Evolutionary conservation across 2,329 filamentous ascomycete species (phyloP).

Genomic region (Ophiobolus disseminans): DNA sequence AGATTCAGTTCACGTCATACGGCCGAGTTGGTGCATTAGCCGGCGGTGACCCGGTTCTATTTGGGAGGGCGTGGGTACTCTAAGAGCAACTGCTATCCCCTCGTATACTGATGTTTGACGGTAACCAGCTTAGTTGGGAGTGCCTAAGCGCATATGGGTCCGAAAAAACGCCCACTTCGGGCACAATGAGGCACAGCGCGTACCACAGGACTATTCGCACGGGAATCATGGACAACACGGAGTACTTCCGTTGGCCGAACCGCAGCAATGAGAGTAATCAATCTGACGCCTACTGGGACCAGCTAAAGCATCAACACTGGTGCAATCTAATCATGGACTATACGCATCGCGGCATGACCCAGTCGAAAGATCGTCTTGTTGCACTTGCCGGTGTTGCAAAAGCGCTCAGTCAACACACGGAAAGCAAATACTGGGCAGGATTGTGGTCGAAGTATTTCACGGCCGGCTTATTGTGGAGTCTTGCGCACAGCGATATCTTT

Average conservation of each 20-base stretch:
- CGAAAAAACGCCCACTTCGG: conserved; percentile 19
- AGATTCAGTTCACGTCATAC: conserved; percentile 17
- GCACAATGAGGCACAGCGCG: conserved; percentile 17
- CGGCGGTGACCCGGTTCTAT: conserved; percentile 23
- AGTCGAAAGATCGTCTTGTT: conserved; percentile 21
- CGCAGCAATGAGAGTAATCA: not conserved
- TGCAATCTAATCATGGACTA: conserved; percentile 28
- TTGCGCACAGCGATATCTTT: conserved; percentile 15
- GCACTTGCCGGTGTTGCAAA: conserved; percentile 27
- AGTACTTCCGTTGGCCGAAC: conserved; percentile 18
- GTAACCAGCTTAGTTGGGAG: conserved; percentile 27
- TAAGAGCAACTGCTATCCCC: conserved; percentile 31
- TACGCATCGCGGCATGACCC: conserved; percentile 30
- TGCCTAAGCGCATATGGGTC: conserved; percentile 26
- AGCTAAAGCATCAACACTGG: conserved; percentile 19
- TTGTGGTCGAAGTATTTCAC: conserved; percentile 24
- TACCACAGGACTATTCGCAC: conserved; percentile 17
- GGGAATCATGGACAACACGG: conserved; percentile 15
- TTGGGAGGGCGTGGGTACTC: conserved; percentile 31
- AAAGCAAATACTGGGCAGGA: conserved; percentile 21
- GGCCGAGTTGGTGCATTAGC: conserved; percentile 14
- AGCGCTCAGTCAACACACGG: conserved; percentile 17
- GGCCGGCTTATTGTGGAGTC: conserved; percentile 23
- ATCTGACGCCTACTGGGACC: conserved; percentile 2
- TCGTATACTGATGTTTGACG: conserved; percentile 29